Evolutionary conservation across 2,329 filamentous ascomycete species (phyloP), one percentile per base, ranked within the genome.

Genomic region (Talaromyces funiculosus): DNA sequence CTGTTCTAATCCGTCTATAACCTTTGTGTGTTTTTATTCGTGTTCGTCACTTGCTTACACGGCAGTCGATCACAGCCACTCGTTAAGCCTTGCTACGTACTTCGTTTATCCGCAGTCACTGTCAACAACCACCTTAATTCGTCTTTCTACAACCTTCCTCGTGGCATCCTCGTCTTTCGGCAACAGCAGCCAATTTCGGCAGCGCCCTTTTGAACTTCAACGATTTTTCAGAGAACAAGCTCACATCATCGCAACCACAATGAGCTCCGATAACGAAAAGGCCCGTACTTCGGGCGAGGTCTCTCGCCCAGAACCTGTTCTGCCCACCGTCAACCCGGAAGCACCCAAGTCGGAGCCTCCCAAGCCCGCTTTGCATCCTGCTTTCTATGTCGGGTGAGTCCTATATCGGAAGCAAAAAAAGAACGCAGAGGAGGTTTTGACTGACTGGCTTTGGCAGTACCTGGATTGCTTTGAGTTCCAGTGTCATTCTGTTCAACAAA

Each of bases 401-500:
- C 35, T 24, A 35, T 18, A 10, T 10, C 24, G 37, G 51, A n/a
- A 47, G 18, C 9, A 24, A 16, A 12, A 35, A 18, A 31, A 14
- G 10, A 33, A 3, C 26, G 31, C 4, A 4, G 5, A 22, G 3
- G 9, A 3, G 4, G 7, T 18, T 47, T 29, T 18, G 35, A 61
- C 66, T 71, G 59, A 72, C 45, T n/a, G 29, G 42, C 12, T 26
- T 22, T 9, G 43, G 26, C 75, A 96, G 92, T 69, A 82, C 87
- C 68, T 99, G 94, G 94, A 97, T 99, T 73, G 81, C 87, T 62
- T 83, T 97, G 75, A 96, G 90, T 72, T 96, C 92, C 45, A 90
- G 89, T 69, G 92, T 97, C 73, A 99, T 99, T 75, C 82, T 99
- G 64, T 97, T 97, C 88, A 97, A 99, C 87, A 99, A 99, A 85